Evolutionary conservation across 352 stramenopile species (phyloP).

Genomic region (Pythium brassicae): DNA sequence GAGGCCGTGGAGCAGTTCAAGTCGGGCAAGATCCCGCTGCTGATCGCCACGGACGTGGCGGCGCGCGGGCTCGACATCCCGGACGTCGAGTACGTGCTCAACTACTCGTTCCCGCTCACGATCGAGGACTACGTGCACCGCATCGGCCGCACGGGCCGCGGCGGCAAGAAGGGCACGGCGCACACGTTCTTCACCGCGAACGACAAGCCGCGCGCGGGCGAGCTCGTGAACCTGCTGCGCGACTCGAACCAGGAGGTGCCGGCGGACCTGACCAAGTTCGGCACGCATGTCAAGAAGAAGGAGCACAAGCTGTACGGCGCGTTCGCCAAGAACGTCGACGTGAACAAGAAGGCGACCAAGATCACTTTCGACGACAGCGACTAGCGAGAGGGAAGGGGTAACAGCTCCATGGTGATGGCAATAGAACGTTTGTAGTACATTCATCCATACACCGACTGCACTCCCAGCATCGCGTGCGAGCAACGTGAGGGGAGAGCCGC

Average conservation of each 20-base stretch:
- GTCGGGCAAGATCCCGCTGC: slow-evolving; percentile 88
- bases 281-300: slow-evolving; percentile 99
- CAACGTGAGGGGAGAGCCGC: too few species aligned
- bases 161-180: slow-evolving; percentile 92
- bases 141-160: slow-evolving; percentile 92
- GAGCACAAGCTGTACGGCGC: slow-evolving; percentile 99
- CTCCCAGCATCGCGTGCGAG: background rate
- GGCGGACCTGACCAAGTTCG: slow-evolving; percentile 95
- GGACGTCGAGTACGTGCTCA: slow-evolving; percentile 96
- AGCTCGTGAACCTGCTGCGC: slow-evolving; percentile 95
- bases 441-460: too few species aligned
- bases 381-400: slow-evolving; percentile 14
- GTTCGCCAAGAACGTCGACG: slow-evolving; percentile 92
- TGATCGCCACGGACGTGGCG: slow-evolving; percentile 97
- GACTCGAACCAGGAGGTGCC: slow-evolving; percentile 93
- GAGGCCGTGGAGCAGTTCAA: slow-evolving; percentile 95
- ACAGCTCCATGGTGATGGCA: background rate
- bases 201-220: slow-evolving; percentile 95
- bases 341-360: slow-evolving; percentile 96
- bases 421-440: slow-evolving; percentile 1
- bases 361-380: slow-evolving; percentile 93
- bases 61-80: slow-evolving; percentile 96
- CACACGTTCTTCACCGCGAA: slow-evolving; percentile 98
- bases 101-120: slow-evolving; percentile 97
- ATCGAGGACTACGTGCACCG: slow-evolving; percentile 98